Base-by-base conservation (phyloP, 306 rosid species). In the Quillaja saponaria region DNA sequence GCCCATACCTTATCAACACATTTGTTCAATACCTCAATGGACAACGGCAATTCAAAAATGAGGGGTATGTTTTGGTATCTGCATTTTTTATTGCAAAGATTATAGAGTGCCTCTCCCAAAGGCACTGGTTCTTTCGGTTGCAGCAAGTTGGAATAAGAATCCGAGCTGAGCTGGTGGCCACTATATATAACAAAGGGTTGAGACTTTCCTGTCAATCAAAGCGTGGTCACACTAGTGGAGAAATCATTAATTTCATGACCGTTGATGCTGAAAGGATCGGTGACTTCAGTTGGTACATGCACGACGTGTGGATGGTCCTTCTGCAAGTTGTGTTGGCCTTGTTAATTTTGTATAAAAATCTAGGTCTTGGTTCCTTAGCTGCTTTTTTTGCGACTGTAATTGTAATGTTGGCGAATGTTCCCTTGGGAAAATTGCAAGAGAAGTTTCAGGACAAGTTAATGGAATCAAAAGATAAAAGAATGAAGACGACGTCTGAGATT, bases 241-340 rank as follows among this genome's bases (percentile, higher is more conserved):
- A 84, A 61, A 80, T 80, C 63, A 61, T 80, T 66, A 83, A 80
- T 63, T 62, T 80, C 57, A 69, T 84, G 82, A 66, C 80, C 3
- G 74, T 84, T 51, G 90, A 80, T 49, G 90, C 85, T 4, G 84
- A 78, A 61, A 72, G 84, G 72, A 11, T 84, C 7, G 86, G 69
- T 1, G 38, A 21, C 9, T 84, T 78, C 69, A 44, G 61, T 34
- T 62, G 78, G 76, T 75, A 62, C 17, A 12, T 78, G 51, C 84
- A 78, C 13, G 86, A 81, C 40, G 21, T 68, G 7, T 84, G 82
- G 90, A 19, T 66, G 62, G 60, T 75, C 10, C 58, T 42, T 25
- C 13, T 84, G 56, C 80, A 81, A 59, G 78, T 81, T 61, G 15
- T 21, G 0, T 49, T 80, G 50, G 82, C 86, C 13, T 34, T 77